phyloP scores from a whole-genome alignment of 1,139 yeast genomes.

The Yamadazyma dendronema region DNA sequence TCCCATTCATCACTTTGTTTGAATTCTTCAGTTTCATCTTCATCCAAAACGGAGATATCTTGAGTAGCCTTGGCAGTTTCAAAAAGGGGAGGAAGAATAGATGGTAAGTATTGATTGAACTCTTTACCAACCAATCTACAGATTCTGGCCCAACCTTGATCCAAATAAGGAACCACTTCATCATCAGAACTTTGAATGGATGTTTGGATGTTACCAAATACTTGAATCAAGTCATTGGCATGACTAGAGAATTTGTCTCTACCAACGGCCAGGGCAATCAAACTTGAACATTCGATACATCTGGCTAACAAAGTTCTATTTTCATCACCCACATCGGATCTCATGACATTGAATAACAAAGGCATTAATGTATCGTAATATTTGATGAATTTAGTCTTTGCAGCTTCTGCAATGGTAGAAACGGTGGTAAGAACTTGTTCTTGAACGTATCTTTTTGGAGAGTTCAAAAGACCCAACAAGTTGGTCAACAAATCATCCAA shows the following conservation, averaged over 20 bases:
- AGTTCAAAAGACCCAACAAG: conserved; percentile 70
- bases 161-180: conserved; percentile 82
- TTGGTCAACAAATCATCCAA: conserved; percentile 76
- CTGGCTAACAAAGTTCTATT: conserved; percentile 83
- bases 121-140: conserved; percentile 85
- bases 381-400: conserved; percentile 81
- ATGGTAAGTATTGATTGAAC: conserved; percentile 81
- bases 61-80: conserved; percentile 86
- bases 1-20: conserved; percentile 94
- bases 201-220: conserved; percentile 73
- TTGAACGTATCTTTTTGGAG: conserved; percentile 90
- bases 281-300: conserved; percentile 91
- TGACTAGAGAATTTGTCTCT: conserved; percentile 82
- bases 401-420: conserved; percentile 98
- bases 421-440: conserved; percentile 96
- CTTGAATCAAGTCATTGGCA: conserved; percentile 64
- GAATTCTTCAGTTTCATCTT: conserved; percentile 80
- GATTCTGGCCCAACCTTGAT: conserved; percentile 95
- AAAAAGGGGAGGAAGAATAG: conserved; percentile 86
- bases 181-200: conserved; percentile 63
- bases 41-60: conserved; percentile 84
- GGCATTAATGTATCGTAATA: conserved; percentile 97
- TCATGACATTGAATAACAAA: conserved; percentile 72
- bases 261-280: conserved; percentile 97
- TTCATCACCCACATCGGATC: conserved; percentile 76